Base-by-base conservation (phyloP, 331 rosid genomes). In the Cydonia oblonga region DNA sequence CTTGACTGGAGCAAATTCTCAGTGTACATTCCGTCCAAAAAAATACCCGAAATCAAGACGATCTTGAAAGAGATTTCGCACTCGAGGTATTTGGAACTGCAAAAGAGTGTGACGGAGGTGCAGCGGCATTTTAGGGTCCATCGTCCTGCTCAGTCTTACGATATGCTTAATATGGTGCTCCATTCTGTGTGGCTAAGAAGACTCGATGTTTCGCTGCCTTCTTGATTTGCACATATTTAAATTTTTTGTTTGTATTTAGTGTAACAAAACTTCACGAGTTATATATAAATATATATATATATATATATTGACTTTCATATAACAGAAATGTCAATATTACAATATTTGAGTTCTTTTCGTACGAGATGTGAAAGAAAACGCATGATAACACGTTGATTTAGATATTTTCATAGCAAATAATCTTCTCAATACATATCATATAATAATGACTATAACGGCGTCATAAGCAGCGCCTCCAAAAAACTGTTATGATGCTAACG, bases 1-100 rank as follows among this genome's bases (percentile, higher is more conserved):
- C 93, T 92, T 16, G 84, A 92, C 67, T 92, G 98, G 98, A 90
- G 61, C 3, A 81, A 82, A 61, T 89, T 93, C 57, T 89, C 96
- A 0, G 8, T 93, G 9, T 83, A 77, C 16, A 29, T 93, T 65
- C 90, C 92, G 7, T 72, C 91, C 0, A 53, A 64, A 10, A 83
- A 75, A 61, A 90, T 90, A 49, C 44, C 78, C 7, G 90, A 90
- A 38, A 83, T 93, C 42, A 93, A 90, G 82, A 86, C 5, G 0
- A 84, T 89, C 25, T 15, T 93, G 65, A 75, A 57, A 56, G 77
- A 57, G 46, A 68, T 92, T 66, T 35, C 96, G 0, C 29, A 49
- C 7, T 49, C 20, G 0, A 79, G 74, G 80, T 88, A 86, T 59
- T 74, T 82, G 84, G 79, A 73, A 71, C 24, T 90, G 76, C 84